These are phyloP conservation scores for Cydonia oblonga DNA, from an alignment of 331 rosid genomes.

Conservation along the genomic window DNA sequence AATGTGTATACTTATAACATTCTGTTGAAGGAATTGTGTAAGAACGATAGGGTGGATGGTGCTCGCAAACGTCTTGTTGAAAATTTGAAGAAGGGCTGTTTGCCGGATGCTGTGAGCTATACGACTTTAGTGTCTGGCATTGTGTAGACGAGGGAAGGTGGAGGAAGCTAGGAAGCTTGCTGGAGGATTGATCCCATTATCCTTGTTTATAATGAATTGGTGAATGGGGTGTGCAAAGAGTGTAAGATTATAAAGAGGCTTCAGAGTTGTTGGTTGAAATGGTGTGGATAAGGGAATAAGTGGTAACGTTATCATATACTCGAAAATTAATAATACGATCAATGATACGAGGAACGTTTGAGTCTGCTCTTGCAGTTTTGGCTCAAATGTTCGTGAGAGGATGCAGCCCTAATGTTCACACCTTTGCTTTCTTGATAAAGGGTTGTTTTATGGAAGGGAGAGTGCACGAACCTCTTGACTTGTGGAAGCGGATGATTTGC, in stretches of 20 bases:
- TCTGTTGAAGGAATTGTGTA: conserved; percentile 68
- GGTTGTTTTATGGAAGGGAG: conserved; percentile 49
- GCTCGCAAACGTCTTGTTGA: conserved; percentile 34
- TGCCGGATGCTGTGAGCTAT: background rate
- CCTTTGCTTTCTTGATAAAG: conserved; percentile 59
- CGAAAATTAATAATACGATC: conserved; percentile 47
- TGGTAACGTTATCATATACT: conserved; percentile 60
- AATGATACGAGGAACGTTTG: conserved; percentile 43
- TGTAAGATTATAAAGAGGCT: conserved; percentile 36
- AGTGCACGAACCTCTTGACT: conserved; percentile 38
- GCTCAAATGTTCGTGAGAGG: conserved; percentile 63
- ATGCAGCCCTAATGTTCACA: conserved; percentile 59
- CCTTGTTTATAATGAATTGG: conserved; percentile 72
- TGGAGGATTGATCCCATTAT: conserved; percentile 34
- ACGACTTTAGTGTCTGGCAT: background rate
- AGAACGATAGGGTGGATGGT: conserved; percentile 37
- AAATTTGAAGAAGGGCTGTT: too few relatives aligned
- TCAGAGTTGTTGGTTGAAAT: conserved; percentile 53
- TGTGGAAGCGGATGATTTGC: conserved; percentile 54
- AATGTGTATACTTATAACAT: conserved; percentile 73
- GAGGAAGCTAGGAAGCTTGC: background rate
- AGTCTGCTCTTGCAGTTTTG: conserved; percentile 54
- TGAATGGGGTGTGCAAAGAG: conserved; percentile 57
- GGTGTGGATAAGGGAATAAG: conserved; percentile 43
- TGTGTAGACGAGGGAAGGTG: background rate